Conservation (phyloP, 768 basidiomycete species). For the Hemileccinum impolitum region DNA sequence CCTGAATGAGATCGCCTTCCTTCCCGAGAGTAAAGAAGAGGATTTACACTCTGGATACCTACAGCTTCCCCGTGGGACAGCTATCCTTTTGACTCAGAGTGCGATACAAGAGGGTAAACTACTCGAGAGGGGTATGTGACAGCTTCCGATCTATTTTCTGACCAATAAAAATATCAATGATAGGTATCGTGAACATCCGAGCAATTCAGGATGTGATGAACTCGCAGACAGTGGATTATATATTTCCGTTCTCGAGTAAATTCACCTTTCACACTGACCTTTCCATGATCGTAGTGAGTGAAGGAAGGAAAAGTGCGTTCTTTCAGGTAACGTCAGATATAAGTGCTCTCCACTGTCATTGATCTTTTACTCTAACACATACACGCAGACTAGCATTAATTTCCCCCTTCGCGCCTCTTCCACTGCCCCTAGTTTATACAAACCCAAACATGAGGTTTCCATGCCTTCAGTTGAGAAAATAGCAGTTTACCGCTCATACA, state of each 20-base stretch:
- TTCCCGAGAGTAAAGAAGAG: conserved; percentile 64
- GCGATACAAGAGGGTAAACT: conserved; percentile 68
- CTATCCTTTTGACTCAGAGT: conserved; percentile 62
- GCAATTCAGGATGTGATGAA: conserved; percentile 62
- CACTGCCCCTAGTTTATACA: conserved; percentile 45
- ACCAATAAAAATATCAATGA: background rate
- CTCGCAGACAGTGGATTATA: conserved; percentile 65
- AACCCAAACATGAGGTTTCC: conserved; percentile 38
- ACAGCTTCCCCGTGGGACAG: conserved; percentile 63
- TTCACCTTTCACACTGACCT: conserved; percentile 74
- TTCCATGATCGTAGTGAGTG: conserved; percentile 56
- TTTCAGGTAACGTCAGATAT: conserved; percentile 49
- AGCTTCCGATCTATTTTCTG: background rate
- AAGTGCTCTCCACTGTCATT: background rate
- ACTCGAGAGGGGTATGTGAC: conserved; percentile 41
- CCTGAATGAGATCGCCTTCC: conserved; percentile 56
- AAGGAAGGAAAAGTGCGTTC: conserved; percentile 69
- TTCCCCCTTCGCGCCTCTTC: conserved; percentile 44
- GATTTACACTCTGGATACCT: conserved; percentile 73
- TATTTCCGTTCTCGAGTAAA: conserved; percentile 66
- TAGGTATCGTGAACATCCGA: conserved; percentile 63
- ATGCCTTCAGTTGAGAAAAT: conserved; percentile 49
- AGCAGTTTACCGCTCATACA: conserved; percentile 51
- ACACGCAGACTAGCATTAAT: conserved; percentile 55
- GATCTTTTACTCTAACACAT: background rate